A percentile compares a stretch with the other conserved stretches of the same genome.
Evolutionary conservation across 163 green algal species (phyloP).

Genomic region (Volvox carteri): DNA sequence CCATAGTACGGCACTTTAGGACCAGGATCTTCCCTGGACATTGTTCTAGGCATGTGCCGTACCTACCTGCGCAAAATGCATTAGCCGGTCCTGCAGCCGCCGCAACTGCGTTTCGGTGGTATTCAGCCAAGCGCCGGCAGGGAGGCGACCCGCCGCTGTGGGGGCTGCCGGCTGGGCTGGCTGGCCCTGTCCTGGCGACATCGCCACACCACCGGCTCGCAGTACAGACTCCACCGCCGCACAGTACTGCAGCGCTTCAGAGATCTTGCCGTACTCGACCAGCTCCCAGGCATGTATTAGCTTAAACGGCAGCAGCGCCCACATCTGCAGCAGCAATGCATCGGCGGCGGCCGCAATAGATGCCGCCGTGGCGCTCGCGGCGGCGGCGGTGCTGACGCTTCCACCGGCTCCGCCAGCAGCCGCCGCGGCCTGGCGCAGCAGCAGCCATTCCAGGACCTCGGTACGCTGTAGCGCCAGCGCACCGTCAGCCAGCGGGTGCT

Average conservation of each 20-base stretch:
- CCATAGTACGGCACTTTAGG: too few species aligned
- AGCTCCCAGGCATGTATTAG: constrained; percentile 72
- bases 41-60: too few species aligned
- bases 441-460: constrained; percentile 73
- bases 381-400: not conserved
- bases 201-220: not conserved
- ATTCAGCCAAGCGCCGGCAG: constrained; percentile 23
- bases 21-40: too few species aligned
- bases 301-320: constrained; percentile 72
- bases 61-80: constrained; percentile 56
- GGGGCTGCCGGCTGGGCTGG: not conserved
- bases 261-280: constrained; percentile 71
- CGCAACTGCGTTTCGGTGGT: constrained; percentile 30
- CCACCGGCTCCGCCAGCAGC: constrained; percentile 2
- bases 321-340: not conserved
- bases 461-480: constrained; percentile 63
- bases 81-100: constrained; percentile 54
- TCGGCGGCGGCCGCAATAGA: not conserved
- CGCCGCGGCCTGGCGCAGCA: constrained; percentile 6
- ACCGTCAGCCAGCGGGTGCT: not conserved
- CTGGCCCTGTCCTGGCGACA: not conserved
- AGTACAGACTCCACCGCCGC: constrained; percentile 33
- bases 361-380: not conserved
- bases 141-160: constrained; percentile 1
- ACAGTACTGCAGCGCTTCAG: constrained; percentile 70